Evolutionary conservation across 108 stramenopile genomes (phyloP), one percentile per base, ranked within the genome.

Genomic region (Nannochloropsis granulata): DNA sequence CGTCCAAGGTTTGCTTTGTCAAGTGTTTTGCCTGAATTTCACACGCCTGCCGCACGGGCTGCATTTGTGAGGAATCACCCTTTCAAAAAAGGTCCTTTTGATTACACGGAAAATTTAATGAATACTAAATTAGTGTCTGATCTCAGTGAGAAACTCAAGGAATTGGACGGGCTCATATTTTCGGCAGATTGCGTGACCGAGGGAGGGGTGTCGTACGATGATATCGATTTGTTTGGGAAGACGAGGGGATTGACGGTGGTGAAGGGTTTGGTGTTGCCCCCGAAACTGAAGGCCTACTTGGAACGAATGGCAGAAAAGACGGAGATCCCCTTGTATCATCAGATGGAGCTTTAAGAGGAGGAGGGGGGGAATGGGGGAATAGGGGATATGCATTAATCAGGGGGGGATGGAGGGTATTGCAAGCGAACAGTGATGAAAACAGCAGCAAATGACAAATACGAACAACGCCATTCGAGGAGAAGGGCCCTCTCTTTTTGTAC

Each of bases 1-100:
- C 85, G 82, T 13, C 85, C 85, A 23, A 46, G 85, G 43, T 44
- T 78, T 43, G 85, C 85, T 8, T 24, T 78, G 56, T 78, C 85
- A 34, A 81, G 82, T 25, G 43, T 86, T 24, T n/a, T 23, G 43
- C 43, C 45, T n/a, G 43, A 43, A 26, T 44, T 71, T 0, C 46
- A 86, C 78, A 86, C 86, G 25, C 78, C 34, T 25, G 82, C 86
- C 13, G 86, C 86, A 7, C 44, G 86, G 44, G 83, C 82, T 34
- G 82, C 86, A 5, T 86, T 79, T 24, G 34, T 86, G 26, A 71
- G 86, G 23, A 86, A 83, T 78, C 86, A 86, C 45, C 86, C 86
- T n/a, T 44, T 86, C 56, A 71, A 71, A 71, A 44, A 82, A 43
- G 82, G 79, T n/a, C 86, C 86, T 34, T 44, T 43, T 46, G 78